A percentile compares a stretch with the other conserved stretches of the same genome.
Evolutionary conservation across 345 rosid genomes (phyloP).

Genomic region (Brassica cretica): DNA sequence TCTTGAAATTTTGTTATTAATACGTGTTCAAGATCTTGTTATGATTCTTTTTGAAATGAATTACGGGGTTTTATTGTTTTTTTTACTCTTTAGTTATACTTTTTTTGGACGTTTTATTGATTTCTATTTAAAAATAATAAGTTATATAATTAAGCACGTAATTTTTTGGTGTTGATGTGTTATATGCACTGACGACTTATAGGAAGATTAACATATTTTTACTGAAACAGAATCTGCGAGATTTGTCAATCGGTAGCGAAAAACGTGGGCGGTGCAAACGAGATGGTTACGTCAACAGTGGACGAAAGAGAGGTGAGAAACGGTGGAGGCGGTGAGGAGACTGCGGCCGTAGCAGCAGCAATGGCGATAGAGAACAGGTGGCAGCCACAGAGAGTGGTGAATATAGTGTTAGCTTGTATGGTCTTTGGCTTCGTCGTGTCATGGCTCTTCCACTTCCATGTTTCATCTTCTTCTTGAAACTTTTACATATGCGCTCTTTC

Average conservation of each 20-base stretch:
- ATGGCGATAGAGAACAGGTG: slow-evolving; percentile 37
- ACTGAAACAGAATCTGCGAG: slow-evolving; percentile 73
- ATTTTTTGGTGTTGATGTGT: neutral
- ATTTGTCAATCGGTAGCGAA: slow-evolving; percentile 74
- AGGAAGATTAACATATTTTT: neutral
- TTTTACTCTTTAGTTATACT: neutral
- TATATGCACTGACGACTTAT: neutral
- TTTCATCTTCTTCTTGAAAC: slow-evolving; percentile 35
- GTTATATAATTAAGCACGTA: neutral
- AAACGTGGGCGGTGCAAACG: slow-evolving; percentile 62
- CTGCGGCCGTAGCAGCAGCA: neutral
- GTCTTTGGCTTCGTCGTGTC: slow-evolving; percentile 39
- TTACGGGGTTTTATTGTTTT: neutral
- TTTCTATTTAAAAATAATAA: neutral
- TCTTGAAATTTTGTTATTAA: neutral
- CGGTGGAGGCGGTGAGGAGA: slow-evolving; percentile 27
- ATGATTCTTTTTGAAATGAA: neutral
- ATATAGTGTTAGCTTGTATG: slow-evolving; percentile 42
- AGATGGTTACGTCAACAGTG: slow-evolving; percentile 39
- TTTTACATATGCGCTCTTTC: neutral
- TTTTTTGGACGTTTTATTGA: neutral
- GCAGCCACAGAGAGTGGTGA: slow-evolving; percentile 65
- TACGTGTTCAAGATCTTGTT: neutral
- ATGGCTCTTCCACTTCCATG: slow-evolving; percentile 41
- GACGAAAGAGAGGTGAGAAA: slow-evolving; percentile 36